Conservation (phyloP, 345 rosid species). For the Reutealis trisperma region DNA sequence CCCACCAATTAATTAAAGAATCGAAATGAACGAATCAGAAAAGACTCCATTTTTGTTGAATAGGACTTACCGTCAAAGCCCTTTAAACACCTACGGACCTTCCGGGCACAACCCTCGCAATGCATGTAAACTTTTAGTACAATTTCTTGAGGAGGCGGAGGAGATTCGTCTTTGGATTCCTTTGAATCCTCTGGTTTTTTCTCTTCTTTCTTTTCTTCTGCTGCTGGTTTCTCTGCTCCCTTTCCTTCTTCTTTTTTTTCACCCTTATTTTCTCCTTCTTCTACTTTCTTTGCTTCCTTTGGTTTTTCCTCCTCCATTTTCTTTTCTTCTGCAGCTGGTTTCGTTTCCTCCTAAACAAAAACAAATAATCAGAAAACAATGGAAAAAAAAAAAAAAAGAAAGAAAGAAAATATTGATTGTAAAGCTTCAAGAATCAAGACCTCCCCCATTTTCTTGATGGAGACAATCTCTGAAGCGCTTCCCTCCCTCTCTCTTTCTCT, state of each 20-base stretch:
- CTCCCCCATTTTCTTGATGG: constrained; percentile 56
- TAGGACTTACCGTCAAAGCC: constrained; percentile 67
- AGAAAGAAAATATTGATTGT: neutral
- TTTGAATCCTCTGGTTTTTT: constrained; percentile 43
- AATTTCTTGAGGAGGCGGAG: constrained; percentile 68
- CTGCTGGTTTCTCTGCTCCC: constrained; percentile 33
- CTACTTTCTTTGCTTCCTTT: constrained; percentile 42
- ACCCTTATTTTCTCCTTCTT: constrained; percentile 23
- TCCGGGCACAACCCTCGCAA: constrained; percentile 97
- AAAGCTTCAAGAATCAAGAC: constrained; percentile 27
- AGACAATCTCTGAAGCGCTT: neutral
- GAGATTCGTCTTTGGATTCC: constrained; percentile 38
- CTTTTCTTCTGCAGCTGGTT: constrained; percentile 46
- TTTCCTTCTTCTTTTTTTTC: constrained; percentile 32
- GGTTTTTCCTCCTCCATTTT: constrained; percentile 36
- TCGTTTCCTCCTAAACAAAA: constrained; percentile 52
- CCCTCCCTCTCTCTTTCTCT: neutral
- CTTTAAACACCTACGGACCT: constrained; percentile 69
- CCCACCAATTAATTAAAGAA: neutral
- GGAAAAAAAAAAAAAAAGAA: neutral
- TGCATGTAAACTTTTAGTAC: constrained; percentile 86
- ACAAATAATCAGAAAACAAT: neutral
- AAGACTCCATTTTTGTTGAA: neutral
- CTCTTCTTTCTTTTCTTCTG: constrained; percentile 44
- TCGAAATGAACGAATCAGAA: neutral